A percentile compares a stretch with the other conserved stretches of the same genome.
These are phyloP conservation scores for Dothistroma septosporum DNA, from an alignment of 2,329 filamentous ascomycete genomes.

Conservation along the genomic window DNA sequence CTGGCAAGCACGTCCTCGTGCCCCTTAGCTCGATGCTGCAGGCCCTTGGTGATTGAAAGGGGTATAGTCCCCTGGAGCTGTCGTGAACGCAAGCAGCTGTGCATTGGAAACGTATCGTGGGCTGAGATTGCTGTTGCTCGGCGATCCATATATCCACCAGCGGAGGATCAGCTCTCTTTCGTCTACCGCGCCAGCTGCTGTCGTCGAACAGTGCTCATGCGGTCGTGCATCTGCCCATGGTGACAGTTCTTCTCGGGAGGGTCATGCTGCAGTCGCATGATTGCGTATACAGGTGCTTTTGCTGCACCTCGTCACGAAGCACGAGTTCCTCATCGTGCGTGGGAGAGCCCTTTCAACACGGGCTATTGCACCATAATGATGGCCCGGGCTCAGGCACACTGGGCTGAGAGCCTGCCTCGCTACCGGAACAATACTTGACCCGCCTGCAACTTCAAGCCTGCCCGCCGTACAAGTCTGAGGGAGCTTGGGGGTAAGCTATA, in stretches of 20 bases:
- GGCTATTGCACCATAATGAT: neutral
- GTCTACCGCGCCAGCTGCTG: too few species aligned
- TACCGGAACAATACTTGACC: neutral
- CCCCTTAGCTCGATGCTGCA: neutral
- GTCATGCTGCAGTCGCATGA: neutral
- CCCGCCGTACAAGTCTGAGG: neutral
- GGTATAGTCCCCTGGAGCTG: too few species aligned
- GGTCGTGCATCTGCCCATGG: too few species aligned
- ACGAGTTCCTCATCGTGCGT: too few species aligned
- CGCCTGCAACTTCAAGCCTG: neutral
- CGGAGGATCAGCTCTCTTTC: too few species aligned
- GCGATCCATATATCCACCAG: too few species aligned
- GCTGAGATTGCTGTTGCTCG: too few species aligned
- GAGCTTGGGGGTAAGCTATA: neutral
- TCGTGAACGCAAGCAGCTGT: too few species aligned
- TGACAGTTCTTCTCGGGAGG: neutral
- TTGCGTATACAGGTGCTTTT: neutral
- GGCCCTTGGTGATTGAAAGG: neutral
- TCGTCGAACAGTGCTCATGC: too few species aligned
- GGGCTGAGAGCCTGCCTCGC: neutral
- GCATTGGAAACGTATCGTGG: too few species aligned
- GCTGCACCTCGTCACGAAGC: neutral
- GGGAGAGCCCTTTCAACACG: neutral
- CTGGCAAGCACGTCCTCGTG: neutral
- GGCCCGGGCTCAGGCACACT: neutral